A percentile compares a stretch with the other conserved stretches of the same genome.
Conservation (phyloP, 805 yeast genomes). For the Debaryomyces tyrocola region DNA sequence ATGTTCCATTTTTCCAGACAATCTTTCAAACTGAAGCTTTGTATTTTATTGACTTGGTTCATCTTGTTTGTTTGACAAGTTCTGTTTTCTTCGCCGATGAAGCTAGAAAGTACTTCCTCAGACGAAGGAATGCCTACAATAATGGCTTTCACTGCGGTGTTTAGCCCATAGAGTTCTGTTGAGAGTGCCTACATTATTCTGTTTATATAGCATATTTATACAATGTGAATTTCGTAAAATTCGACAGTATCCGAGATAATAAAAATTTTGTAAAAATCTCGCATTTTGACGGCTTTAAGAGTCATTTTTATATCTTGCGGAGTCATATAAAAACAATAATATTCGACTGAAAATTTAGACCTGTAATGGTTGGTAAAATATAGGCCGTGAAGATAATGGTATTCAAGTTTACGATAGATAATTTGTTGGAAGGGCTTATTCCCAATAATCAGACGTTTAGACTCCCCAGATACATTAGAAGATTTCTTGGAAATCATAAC, state of each 20-base stretch:
- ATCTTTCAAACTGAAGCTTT: conserved; percentile 95
- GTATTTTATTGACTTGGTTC: conserved; percentile 63
- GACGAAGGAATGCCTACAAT: conserved; percentile 16
- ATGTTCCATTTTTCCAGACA: conserved; percentile 87
- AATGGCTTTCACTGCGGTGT: conserved; percentile 17
- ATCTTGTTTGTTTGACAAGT: conserved; percentile 65
- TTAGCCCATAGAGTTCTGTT: conserved; percentile 2
- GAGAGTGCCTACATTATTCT: neutral
- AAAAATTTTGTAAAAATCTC: too few relatives aligned
- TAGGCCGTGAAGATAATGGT: conserved; percentile 19
- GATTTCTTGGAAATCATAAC: conserved; percentile 41
- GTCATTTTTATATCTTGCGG: too few relatives aligned
- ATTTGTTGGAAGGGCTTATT: conserved; percentile 23
- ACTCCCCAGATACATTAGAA: conserved; percentile 33
- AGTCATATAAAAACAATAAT: too few relatives aligned
- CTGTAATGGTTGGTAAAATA: too few relatives aligned
- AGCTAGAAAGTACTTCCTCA: conserved; percentile 54
- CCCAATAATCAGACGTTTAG: conserved; percentile 25
- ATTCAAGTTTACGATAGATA: conserved; percentile 40
- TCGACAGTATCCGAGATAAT: too few relatives aligned
- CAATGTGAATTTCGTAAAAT: too few relatives aligned
- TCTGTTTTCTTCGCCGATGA: conserved; percentile 88
- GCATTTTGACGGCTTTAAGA: too few relatives aligned
- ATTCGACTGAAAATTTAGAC: too few relatives aligned
- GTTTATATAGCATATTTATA: neutral